Evolutionary conservation across 306 rosid genomes (phyloP).

Genomic region (Ochetophila trinervis): DNA sequence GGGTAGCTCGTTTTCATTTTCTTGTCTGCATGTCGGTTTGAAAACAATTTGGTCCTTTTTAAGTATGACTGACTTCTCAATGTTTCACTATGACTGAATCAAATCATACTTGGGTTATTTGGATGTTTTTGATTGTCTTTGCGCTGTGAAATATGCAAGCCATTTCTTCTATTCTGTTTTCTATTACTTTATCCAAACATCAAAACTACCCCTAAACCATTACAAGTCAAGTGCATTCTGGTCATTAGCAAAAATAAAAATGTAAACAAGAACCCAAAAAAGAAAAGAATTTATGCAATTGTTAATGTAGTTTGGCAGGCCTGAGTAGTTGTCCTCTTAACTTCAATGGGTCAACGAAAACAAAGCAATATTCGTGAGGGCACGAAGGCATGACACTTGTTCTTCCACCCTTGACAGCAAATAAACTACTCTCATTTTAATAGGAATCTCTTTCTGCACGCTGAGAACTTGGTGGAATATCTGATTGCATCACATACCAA

Average conservation of each 20-base stretch:
- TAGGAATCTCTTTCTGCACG: slow-evolving; percentile 16
- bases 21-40: slow-evolving; percentile 26
- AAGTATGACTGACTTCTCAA: slow-evolving; percentile 15
- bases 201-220: background rate
- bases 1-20: slow-evolving; percentile 63
- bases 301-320: slow-evolving; percentile 2
- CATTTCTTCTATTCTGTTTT: background rate
- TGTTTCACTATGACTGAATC: slow-evolving; percentile 4
- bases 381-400: slow-evolving; percentile 38
- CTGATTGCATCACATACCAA: background rate
- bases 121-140: slow-evolving; percentile 13
- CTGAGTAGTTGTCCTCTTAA: slow-evolving; percentile 17
- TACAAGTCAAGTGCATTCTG: background rate
- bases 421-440: background rate
- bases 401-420: background rate
- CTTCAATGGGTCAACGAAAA: slow-evolving; percentile 15
- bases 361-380: slow-evolving; percentile 23
- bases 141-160: slow-evolving; percentile 16
- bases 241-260: background rate
- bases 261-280: background rate
- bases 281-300: background rate
- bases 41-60: background rate
- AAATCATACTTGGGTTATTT: slow-evolving; percentile 16
- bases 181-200: background rate
- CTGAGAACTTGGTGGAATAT: slow-evolving; percentile 14